A percentile compares a stretch with the other conserved stretches of the same genome.
Conservation (phyloP, 2,329 filamentous ascomycete genomes). For the Dactylellina haptotyla region DNA sequence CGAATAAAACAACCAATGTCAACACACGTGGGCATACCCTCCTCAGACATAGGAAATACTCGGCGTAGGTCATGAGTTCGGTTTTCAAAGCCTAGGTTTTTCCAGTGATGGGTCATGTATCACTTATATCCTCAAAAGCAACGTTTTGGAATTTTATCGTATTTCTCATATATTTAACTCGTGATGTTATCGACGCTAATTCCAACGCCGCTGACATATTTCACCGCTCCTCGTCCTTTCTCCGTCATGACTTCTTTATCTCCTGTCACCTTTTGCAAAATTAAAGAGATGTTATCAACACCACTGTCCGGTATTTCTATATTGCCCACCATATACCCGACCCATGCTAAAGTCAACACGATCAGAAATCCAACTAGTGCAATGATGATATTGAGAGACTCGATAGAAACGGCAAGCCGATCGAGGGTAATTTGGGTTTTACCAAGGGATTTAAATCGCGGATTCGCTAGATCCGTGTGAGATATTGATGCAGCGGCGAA, state of each 20-base stretch:
- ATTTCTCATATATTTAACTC: background rate
- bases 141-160: too few species aligned
- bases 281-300: background rate
- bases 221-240: background rate
- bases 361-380: background rate
- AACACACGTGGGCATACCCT: too few species aligned
- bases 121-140: too few species aligned
- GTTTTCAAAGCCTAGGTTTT: too few species aligned
- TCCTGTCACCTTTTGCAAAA: background rate
- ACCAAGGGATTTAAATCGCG: slow-evolving; percentile 2
- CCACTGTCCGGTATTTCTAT: slow-evolving; percentile 7
- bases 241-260: slow-evolving; percentile 12
- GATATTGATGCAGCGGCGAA: slow-evolving; percentile 5
- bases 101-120: too few species aligned
- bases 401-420: background rate
- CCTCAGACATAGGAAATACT: too few species aligned
- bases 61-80: too few species aligned
- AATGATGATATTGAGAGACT: slow-evolving; percentile 8
- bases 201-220: slow-evolving; percentile 2
- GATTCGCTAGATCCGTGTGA: background rate
- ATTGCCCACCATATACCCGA: background rate
- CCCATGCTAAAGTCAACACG: background rate
- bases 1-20: too few species aligned
- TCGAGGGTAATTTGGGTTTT: slow-evolving; percentile 3
- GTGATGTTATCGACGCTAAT: background rate